phyloP scores from a whole-genome alignment of 139 green algal genomes.

The Mesostigma viride region DNA sequence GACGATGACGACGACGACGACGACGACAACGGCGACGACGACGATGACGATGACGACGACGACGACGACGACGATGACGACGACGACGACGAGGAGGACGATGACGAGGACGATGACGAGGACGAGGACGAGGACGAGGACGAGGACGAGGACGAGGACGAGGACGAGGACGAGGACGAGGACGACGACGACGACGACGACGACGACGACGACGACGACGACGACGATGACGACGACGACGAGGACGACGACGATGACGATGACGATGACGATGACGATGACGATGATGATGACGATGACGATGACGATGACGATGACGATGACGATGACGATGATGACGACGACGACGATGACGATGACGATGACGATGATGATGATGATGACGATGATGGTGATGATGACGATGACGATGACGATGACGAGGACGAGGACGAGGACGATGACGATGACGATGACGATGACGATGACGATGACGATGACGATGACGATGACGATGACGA shows the following conservation, averaged over 20 bases:
- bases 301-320: no score
- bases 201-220: no score
- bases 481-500: conserved; percentile 16
- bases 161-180: neutral
- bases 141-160: neutral
- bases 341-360: conserved; percentile 5
- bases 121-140: neutral
- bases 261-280: no score
- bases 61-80: neutral
- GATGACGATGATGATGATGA: conserved; percentile 14
- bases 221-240: neutral
- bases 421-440: conserved; percentile 6
- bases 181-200: neutral
- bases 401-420: conserved; percentile 8
- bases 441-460: conserved; percentile 14
- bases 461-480: conserved; percentile 12
- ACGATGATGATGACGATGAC: no score
- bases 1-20: neutral
- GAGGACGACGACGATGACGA: neutral
- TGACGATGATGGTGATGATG: conserved; percentile 4
- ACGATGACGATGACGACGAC: neutral
- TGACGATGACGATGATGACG: neutral
- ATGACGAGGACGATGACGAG: neutral
- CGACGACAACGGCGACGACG: no score
- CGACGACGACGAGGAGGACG: neutral